Evolutionary conservation across 2,329 filamentous ascomycete genomes (phyloP).

Genomic region (Xylariales sp.): DNA sequence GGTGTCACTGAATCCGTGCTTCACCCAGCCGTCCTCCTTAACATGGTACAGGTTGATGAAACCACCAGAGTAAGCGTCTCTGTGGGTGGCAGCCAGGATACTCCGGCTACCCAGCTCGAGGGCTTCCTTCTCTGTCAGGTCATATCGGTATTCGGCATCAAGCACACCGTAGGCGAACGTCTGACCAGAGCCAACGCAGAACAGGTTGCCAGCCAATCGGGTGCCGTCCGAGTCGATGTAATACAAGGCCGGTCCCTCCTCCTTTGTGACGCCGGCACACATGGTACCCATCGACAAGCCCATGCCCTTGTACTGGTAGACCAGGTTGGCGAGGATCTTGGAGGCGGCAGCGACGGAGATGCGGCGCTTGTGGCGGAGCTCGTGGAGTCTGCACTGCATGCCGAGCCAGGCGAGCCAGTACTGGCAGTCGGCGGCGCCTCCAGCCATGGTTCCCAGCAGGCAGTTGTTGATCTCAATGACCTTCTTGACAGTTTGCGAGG

Average conservation of each 20-base stretch:
- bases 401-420: constrained; percentile 99
- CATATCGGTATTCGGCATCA: constrained; percentile 91
- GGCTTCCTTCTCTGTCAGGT: constrained; percentile 81
- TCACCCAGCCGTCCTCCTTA: constrained; percentile 98
- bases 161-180: constrained; percentile 98
- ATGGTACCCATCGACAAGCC: constrained; percentile 99
- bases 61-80: constrained; percentile 97
- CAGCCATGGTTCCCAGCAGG: constrained; percentile 95
- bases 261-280: constrained; percentile 93
- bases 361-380: constrained; percentile 97
- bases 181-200: constrained; percentile 97
- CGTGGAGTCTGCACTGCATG: constrained; percentile 98
- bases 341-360: constrained; percentile 96
- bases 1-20: constrained; percentile 96
- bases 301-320: constrained; percentile 99
- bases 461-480: constrained; percentile 97
- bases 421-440: constrained; percentile 97
- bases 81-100: constrained; percentile 92
- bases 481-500: constrained; percentile 99
- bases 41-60: constrained; percentile 99
- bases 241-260: constrained; percentile 96
- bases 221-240: constrained; percentile 99
- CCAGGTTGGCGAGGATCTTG: constrained; percentile 97
- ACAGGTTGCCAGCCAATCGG: constrained; percentile 85
- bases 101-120: constrained; percentile 86